A percentile compares a stretch with the other conserved stretches of the same genome.
Conservation (phyloP, 139 green algal genomes). For the Auxenochlorella protothecoides region DNA sequence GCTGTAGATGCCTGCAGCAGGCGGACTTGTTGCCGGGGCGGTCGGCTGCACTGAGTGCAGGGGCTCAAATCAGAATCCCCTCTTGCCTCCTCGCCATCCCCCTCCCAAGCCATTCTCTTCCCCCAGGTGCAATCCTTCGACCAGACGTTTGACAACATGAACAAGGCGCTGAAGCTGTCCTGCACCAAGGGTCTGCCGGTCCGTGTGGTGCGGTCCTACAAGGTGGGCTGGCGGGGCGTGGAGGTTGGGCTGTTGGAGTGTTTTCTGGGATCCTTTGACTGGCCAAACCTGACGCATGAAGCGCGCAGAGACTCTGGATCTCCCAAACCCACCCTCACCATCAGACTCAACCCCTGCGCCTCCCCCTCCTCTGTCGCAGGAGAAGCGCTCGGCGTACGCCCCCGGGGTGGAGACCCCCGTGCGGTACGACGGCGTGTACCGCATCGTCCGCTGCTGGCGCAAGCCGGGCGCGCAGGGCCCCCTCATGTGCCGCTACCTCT, state of each 20-base stretch:
- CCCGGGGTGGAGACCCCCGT: slow-evolving; percentile 60
- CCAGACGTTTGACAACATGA: slow-evolving; percentile 80
- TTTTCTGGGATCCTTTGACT: too few species aligned
- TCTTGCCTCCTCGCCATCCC: not conserved
- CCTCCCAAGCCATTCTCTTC: not conserved
- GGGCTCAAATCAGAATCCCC: too few species aligned
- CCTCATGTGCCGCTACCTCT: slow-evolving; percentile 87
- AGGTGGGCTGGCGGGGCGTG: slow-evolving; percentile 12
- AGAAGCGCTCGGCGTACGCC: slow-evolving; percentile 88
- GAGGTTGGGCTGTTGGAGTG: not conserved
- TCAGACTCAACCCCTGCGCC: too few species aligned
- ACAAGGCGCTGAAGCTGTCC: slow-evolving; percentile 76
- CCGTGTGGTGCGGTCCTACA: slow-evolving; percentile 77
- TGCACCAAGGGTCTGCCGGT: slow-evolving; percentile 80
- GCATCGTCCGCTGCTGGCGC: slow-evolving; percentile 81
- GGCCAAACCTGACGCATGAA: too few species aligned
- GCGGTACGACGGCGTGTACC: slow-evolving; percentile 91
- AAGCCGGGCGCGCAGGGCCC: slow-evolving; percentile 59
- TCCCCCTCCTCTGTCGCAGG: slow-evolving; percentile 33
- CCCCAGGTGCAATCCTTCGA: slow-evolving; percentile 56
- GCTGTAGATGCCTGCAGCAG: too few species aligned
- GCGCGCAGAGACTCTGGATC: too few species aligned
- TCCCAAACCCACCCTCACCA: too few species aligned
- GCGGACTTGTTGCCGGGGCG: too few species aligned
- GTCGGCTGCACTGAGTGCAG: too few species aligned